These are phyloP conservation scores for Paramecium biaurelia DNA, from an alignment of 73 alveolate genomes.

Conservation along the genomic window DNA sequence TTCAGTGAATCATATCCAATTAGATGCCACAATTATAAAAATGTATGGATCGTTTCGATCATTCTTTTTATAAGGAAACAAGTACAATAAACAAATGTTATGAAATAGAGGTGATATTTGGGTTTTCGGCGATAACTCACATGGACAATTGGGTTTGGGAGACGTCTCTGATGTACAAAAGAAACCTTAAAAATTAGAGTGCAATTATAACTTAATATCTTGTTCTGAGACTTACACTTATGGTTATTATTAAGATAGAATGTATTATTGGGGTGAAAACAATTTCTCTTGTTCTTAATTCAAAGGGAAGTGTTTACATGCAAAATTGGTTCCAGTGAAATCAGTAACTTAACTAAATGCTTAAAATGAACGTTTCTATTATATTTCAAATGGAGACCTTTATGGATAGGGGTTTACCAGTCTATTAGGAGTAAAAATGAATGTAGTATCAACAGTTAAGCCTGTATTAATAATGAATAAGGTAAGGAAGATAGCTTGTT, in stretches of 20 bases:
- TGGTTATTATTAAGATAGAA: background rate
- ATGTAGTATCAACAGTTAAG: background rate
- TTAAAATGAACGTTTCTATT: background rate
- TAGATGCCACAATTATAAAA: background rate
- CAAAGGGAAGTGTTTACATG: background rate
- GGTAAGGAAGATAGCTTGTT: background rate
- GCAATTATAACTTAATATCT: background rate
- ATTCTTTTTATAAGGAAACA: background rate
- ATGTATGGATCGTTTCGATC: background rate
- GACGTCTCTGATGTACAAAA: background rate
- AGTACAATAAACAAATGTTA: background rate
- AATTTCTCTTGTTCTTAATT: background rate
- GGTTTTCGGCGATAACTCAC: background rate
- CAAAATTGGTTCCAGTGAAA: background rate
- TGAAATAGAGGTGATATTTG: background rate
- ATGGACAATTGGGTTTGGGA: background rate
- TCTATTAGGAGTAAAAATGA: background rate
- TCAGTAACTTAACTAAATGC: background rate
- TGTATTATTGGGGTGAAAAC: slow-evolving; percentile 5
- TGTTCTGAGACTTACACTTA: background rate
- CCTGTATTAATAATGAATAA: background rate
- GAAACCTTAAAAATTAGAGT: background rate
- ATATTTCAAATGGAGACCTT: background rate
- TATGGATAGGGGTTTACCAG: background rate
- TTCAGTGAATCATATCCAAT: background rate